phyloP scores from a whole-genome alignment of 306 rosid genomes.

The Hippophae tibetana region DNA sequence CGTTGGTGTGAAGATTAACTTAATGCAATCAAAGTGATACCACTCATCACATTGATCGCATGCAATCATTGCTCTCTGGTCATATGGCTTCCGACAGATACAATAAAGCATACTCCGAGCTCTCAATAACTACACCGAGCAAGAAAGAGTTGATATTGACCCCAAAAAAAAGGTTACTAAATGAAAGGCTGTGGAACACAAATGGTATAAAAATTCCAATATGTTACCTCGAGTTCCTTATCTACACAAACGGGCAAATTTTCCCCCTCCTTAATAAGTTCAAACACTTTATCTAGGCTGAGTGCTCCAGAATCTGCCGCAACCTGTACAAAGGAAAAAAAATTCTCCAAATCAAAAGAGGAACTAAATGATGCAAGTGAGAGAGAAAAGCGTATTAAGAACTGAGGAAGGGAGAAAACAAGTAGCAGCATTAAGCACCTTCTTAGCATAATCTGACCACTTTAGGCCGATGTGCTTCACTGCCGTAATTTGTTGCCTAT shows the following conservation, averaged over 20 bases:
- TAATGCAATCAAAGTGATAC: constrained; percentile 94
- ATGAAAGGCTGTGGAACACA: constrained; percentile 2
- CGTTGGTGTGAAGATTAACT: constrained; percentile 38
- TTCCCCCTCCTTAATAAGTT: constrained; percentile 63
- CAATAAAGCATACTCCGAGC: constrained; percentile 83
- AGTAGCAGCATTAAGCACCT: constrained; percentile 34
- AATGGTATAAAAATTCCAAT: constrained; percentile 3
- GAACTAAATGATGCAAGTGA: not conserved
- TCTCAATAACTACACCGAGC: constrained; percentile 56
- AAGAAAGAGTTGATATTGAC: constrained; percentile 10
- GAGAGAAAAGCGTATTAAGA: not conserved
- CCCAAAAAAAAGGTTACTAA: not conserved
- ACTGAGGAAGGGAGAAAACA: not conserved
- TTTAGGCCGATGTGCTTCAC: constrained; percentile 42
- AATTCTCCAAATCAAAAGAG: constrained; percentile 4
- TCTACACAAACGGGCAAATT: constrained; percentile 59
- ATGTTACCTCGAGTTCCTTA: constrained; percentile 62
- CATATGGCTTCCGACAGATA: constrained; percentile 83
- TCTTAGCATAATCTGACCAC: constrained; percentile 70
- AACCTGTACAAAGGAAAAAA: constrained; percentile 37
- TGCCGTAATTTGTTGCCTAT: constrained; percentile 46
- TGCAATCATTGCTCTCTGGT: constrained; percentile 72
- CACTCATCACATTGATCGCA: constrained; percentile 81
- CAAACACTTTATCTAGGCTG: constrained; percentile 50
- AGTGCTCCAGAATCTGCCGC: constrained; percentile 65